These are phyloP conservation scores for Diplogelasinospora grovesii DNA, from an alignment of 495 filamentous ascomycete genomes.

Conservation along the genomic window DNA sequence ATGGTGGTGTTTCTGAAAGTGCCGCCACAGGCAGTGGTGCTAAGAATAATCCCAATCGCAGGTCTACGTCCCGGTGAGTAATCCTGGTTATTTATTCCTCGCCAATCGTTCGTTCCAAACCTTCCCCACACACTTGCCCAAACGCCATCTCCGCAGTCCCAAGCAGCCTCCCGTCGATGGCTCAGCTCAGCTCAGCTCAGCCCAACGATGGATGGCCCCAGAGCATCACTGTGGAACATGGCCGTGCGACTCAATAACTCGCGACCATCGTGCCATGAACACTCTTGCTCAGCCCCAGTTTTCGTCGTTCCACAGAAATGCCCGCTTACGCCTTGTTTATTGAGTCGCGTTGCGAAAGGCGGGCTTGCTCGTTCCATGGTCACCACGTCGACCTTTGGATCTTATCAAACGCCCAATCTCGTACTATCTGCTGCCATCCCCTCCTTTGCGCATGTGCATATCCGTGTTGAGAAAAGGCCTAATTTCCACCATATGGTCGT, in stretches of 20 bases:
- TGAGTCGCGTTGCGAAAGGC: not conserved
- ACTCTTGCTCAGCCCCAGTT: not conserved
- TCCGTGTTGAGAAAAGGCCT: not conserved
- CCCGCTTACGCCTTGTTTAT: not conserved
- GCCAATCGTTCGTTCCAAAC: too few relatives aligned
- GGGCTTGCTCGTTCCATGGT: not conserved
- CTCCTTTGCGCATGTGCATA: not conserved
- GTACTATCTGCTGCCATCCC: not conserved
- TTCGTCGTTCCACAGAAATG: not conserved
- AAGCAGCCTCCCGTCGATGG: too few relatives aligned
- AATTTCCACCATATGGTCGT: constrained; percentile 3
- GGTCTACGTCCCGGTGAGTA: not conserved
- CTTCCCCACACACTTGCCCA: too few relatives aligned
- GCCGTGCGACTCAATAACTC: too few relatives aligned
- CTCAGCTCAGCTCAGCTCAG: too few relatives aligned
- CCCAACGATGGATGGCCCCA: too few relatives aligned
- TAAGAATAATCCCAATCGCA: constrained; percentile 1
- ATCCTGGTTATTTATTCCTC: too few relatives aligned
- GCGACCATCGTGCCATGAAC: too few relatives aligned
- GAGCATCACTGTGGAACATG: too few relatives aligned
- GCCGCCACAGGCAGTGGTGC: not conserved
- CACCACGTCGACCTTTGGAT: not conserved
- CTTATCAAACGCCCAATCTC: not conserved
- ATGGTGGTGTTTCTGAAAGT: too few relatives aligned
- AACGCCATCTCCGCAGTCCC: too few relatives aligned